phyloP scores from a whole-genome alignment of 306 rosid species.

The Acmispon strigosus region DNA sequence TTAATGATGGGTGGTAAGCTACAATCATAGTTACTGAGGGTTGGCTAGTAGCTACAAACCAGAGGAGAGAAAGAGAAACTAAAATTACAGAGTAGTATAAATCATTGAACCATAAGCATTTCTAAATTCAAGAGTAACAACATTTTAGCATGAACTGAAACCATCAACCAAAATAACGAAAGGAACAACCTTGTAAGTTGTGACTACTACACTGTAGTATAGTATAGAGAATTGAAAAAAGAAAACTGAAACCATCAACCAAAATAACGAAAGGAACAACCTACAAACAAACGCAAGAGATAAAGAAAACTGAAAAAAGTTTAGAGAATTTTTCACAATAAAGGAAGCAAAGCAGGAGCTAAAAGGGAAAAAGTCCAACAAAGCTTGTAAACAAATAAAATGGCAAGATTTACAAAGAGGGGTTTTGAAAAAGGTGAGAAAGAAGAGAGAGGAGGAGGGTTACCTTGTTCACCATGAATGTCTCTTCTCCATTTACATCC shows the following conservation, averaged over 20 bases:
- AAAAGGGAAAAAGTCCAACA: neutral
- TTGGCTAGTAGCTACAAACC: neutral
- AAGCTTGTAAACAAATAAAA: neutral
- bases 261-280: too few relatives aligned
- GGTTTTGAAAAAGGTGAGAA: neutral
- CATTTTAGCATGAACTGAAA: conserved; percentile 12
- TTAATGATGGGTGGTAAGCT: conserved; percentile 34
- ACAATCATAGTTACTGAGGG: conserved; percentile 14
- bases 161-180: conserved; percentile 8
- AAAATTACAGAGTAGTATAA: conserved; percentile 10
- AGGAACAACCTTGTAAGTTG: neutral
- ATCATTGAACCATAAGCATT: conserved; percentile 32
- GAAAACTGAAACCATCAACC: too few relatives aligned
- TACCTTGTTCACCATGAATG: conserved; percentile 84
- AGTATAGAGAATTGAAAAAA: too few relatives aligned
- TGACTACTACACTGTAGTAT: neutral
- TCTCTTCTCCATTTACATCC: conserved; percentile 88
- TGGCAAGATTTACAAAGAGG: neutral
- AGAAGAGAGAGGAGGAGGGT: neutral
- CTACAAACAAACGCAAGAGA: conserved; percentile 1
- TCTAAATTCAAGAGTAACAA: conserved; percentile 16
- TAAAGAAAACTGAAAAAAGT: neutral
- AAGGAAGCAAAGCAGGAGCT: neutral
- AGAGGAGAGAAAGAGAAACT: conserved; percentile 7
- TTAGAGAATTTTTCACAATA: conserved; percentile 16